Evolutionary conservation across 371 early-diverging fungal species (phyloP).

Genomic region (Syncephalis plumigaleata): DNA sequence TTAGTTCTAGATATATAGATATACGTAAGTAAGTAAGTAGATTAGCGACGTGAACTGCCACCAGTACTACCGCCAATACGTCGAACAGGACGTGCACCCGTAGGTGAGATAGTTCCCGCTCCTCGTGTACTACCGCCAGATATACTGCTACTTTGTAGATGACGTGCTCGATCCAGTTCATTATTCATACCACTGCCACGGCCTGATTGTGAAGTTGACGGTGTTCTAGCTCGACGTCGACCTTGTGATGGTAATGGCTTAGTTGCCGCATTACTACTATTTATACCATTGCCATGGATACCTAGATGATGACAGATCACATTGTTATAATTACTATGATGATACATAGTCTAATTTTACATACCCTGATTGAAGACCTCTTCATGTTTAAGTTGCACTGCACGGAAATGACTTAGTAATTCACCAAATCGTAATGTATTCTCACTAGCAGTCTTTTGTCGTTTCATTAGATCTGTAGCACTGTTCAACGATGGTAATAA

Average conservation of each 20-base stretch:
- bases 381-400: constrained; percentile 36
- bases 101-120: no score
- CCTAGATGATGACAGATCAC: not conserved
- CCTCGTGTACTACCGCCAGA: no score
- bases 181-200: constrained; percentile 5
- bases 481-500: not conserved
- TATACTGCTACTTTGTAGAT: no score
- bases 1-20: no score
- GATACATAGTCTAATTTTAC: no score
- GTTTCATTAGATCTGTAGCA: constrained; percentile 1
- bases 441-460: not conserved
- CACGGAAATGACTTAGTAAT: constrained; percentile 34
- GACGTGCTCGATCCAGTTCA: no score
- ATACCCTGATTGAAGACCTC: constrained; percentile 23
- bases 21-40: no score
- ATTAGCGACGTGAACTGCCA: no score
- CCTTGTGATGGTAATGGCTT: not conserved
- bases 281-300: not conserved
- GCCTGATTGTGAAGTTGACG: constrained; percentile 1
- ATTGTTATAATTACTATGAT: no score
- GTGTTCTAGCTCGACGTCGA: not conserved
- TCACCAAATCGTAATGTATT: constrained; percentile 24
- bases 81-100: no score
- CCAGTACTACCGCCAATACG: no score
- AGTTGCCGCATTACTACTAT: not conserved